Evolutionary conservation across 2,329 filamentous ascomycete species (phyloP), one percentile per base, ranked within the genome.

Genomic region (Blastomyces gilchristii): DNA sequence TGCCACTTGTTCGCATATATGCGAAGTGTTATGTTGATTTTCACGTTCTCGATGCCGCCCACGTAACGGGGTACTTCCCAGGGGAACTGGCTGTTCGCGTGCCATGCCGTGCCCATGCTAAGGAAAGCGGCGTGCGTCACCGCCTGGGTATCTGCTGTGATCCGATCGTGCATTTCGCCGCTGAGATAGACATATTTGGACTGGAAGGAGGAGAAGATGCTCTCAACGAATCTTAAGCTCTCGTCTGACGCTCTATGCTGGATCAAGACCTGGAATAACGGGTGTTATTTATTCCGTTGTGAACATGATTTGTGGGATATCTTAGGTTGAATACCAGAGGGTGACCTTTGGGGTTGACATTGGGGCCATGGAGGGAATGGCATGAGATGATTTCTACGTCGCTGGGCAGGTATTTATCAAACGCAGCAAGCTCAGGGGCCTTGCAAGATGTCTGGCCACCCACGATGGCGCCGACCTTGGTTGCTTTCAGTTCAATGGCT

Each of bases 1-100:
- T 99, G 95, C 95, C 95, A 99, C 77, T 97, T 99, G 76, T 97
- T 96, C 65, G 88, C 87, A 79, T 97, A 99, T 78, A 99, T 97
- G 69, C 94, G 91, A 68, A 99, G 81, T 69, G 91, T 97, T 69
- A 97, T 87, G 78, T 99, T 99, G 80, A 97, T 96, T 79, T 99
- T 99, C 70, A 97, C 93, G 75, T 99, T 99, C 77, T 99, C 94
- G 71, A 99, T 96, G 61, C 94, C 95, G 64, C 94, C 94, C 3
- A 97, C 86, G 76, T 97, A 99, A 66, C 94, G 91, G n/a, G 87
- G 86, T 57, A 93, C 86, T 71, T 97, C 93, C 94, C 94, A 99
- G 0, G 95, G 94, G 71, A 97, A 99, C 74, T 99, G 91, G 64
- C 87, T 85, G 75, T 95, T 95, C 41, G 92, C 92, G 68, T 91